Base-by-base conservation (phyloP, 192 early-diverging fungal species). In the Coemansia sp. region DNA sequence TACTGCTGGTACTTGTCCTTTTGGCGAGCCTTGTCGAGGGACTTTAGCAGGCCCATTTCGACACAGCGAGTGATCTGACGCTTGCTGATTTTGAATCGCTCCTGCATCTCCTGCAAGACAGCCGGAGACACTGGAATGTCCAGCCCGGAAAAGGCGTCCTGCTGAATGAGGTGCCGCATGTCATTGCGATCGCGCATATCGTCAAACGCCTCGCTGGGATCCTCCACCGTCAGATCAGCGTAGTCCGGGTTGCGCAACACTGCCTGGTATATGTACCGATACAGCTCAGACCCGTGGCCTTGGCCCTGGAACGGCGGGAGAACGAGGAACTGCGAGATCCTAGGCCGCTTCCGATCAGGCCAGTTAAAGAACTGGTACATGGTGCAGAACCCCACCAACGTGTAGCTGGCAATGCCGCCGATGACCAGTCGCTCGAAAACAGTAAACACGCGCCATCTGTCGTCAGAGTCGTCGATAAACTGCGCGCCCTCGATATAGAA, bases 251-350 rank as follows among this genome's bases (percentile, higher is more conserved):
- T 68, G 0, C 11, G 37, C 2, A 43, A 25, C 1, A 76, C 62
- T 3, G 70, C 39, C 12, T 80, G 37, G 72, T 92, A 89, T 7
- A 93, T 66, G 7, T 78, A 74, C 18, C 73, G 62, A 68, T 95
- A 95, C 7, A 95, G 72, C 52, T 66, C 76, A 68, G 88, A 84
- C 59, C 94, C 96, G 74, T 95, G 93, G 25, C 93, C 93, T 59
- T 86, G 76, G 53, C 84, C 79, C 67, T 94, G 94, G 75, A 85
- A 96, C 39, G 94, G 90, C 26, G 96, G 96, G 62, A 98, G 70
- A n/a, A 98, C 87, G 9, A 98, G 64, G 66, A 96, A 94, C 86
- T 98, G 96, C 73, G 94, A 95, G 52, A 98, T 98, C 35, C 95
- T 80, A 82, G 94, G 86, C 14, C 95, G 83, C 59, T 83, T 84